phyloP scores from a whole-genome alignment of 345 rosid species.

The Hibiscus mutabilis region DNA sequence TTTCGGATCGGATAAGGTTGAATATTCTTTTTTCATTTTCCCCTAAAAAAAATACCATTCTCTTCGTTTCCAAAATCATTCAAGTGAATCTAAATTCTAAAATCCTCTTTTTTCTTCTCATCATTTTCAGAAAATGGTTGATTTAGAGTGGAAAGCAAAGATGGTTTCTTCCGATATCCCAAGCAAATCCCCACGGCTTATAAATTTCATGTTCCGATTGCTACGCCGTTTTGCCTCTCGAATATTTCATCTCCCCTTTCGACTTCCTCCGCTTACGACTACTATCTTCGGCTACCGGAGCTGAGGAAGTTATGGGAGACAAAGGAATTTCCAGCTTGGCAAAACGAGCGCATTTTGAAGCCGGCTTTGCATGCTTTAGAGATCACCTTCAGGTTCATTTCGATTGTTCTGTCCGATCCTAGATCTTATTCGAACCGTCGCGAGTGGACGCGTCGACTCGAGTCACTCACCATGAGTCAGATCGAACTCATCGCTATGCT shows the following conservation, averaged over 20 bases:
- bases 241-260: slow-evolving; percentile 2
- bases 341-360: slow-evolving; percentile 46
- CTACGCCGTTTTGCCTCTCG: background rate
- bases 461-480: slow-evolving; percentile 58
- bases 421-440: slow-evolving; percentile 1
- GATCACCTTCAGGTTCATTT: slow-evolving; percentile 68
- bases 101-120: background rate
- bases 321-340: slow-evolving; percentile 52
- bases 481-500: slow-evolving; percentile 39
- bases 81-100: background rate
- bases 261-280: slow-evolving; percentile 45
- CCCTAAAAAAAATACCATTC: background rate
- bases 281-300: slow-evolving; percentile 67
- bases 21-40: background rate
- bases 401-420: background rate
- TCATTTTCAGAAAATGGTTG: background rate
- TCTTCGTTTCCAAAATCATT: background rate
- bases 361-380: slow-evolving; percentile 79
- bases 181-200: background rate
- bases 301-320: slow-evolving; percentile 43
- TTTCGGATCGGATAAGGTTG: slow-evolving; percentile 35
- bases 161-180: slow-evolving; percentile 1
- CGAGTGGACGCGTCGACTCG: slow-evolving; percentile 47
- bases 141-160: background rate
- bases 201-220: background rate